Base-by-base conservation (phyloP, 805 yeast genomes). In the Saturnispora diversa region DNA sequence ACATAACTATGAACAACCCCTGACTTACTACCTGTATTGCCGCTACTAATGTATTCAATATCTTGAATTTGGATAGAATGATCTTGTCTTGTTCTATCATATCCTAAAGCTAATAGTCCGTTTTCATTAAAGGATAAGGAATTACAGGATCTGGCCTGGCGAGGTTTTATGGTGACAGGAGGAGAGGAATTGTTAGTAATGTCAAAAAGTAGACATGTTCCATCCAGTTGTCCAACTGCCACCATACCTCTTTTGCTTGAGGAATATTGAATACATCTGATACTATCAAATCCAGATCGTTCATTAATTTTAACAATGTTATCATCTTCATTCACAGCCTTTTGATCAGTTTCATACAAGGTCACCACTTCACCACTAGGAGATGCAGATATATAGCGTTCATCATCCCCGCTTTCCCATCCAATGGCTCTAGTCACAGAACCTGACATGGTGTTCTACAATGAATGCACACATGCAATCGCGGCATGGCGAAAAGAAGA, bases 281-380 rank as follows among this genome's bases (percentile, higher is more conserved):
- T 73, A 44, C 71, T 72, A 26, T 76, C 82, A 54, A 84, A 80
- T 7, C 85, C 87, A 21, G 72, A 67, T 43, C 75, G 65, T 8
- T 74, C 72, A 35, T 60, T 60, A n/a, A 75, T 50, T 49, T 73
- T 78, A 16, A 63, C 52, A 15, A 82, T 64, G 9, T 72, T 75
- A 35, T 72, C 72, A 38, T 75, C 80, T 7, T 70, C 66, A 40
- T 53, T 42, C 6, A 41, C 29, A 2, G 56, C 44, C 10, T 55
- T 53, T 24, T 65, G 64, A 46, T 70, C 63, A 0, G 83, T 76
- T 46, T 72, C 74, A 52, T 79, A 80, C 9, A 84, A 66, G 0
- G 80, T 63, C 2, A 85, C 79, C 50, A 82, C 90, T 55, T 87
- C 95, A 2, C 94, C 79, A 22, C 84, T 69, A 2, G 94, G 92